Conservation (phyloP, 2,329 filamentous ascomycete species). For the Penicillium sp. region DNA sequence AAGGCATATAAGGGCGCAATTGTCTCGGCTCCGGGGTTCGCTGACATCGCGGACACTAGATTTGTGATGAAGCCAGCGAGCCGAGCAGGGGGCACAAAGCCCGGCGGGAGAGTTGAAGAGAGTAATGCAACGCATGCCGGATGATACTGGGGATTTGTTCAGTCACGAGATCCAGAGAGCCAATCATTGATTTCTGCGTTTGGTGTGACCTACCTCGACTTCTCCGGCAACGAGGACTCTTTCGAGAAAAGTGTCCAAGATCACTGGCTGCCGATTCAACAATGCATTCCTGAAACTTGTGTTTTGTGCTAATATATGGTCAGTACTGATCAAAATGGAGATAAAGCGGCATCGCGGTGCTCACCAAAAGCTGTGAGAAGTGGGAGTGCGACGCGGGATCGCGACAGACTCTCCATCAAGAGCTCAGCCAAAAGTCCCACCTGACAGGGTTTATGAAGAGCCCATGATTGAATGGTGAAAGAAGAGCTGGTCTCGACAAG, state of each 20-base stretch:
- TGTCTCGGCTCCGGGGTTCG: conserved; percentile 37
- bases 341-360: neutral
- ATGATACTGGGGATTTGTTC: conserved; percentile 31
- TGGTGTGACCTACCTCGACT: conserved; percentile 33
- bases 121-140: conserved; percentile 40
- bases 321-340: conserved; percentile 15
- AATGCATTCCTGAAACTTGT: conserved; percentile 38
- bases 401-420: conserved; percentile 54
- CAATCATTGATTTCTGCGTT: neutral
- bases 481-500: conserved; percentile 36
- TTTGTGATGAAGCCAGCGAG: conserved; percentile 40
- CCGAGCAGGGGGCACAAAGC: conserved; percentile 37
- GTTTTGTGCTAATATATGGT: conserved; percentile 32
- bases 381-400: conserved; percentile 55
- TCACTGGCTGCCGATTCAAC: conserved; percentile 36
- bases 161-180: neutral
- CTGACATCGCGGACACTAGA: conserved; percentile 35
- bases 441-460: conserved; percentile 54
- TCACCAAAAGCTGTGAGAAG: conserved; percentile 56
- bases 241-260: conserved; percentile 43
- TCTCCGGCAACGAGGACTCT: conserved; percentile 34
- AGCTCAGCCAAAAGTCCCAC: conserved; percentile 50
- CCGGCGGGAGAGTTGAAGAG: conserved; percentile 38
- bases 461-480: conserved; percentile 50
- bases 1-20: conserved; percentile 41